phyloP scores from a whole-genome alignment of 306 rosid genomes.

The Rosa persica region DNA sequence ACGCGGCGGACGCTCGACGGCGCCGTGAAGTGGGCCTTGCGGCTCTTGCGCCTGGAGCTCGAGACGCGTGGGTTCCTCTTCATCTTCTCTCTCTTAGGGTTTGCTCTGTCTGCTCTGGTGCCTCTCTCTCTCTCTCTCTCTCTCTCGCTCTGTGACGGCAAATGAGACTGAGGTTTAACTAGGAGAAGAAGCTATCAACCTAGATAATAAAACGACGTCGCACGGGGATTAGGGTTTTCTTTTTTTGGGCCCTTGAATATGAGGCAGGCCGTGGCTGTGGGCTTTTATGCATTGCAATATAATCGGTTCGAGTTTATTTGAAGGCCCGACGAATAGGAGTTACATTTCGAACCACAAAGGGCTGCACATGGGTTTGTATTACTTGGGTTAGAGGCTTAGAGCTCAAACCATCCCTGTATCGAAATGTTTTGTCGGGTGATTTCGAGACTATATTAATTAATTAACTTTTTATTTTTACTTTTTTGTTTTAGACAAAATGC shows the following conservation, averaged over 20 bases:
- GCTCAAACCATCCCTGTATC: too few species aligned
- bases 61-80: slow-evolving; percentile 87
- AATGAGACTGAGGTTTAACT: slow-evolving; percentile 11
- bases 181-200: background rate
- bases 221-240: background rate
- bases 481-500: too few species aligned
- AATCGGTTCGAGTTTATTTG: too few species aligned
- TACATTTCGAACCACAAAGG: too few species aligned
- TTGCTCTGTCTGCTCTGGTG: background rate
- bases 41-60: slow-evolving; percentile 88
- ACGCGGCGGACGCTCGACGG: slow-evolving; percentile 92
- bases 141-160: background rate
- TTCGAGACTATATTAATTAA: too few species aligned
- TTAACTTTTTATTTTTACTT: too few species aligned
- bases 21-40: slow-evolving; percentile 96
- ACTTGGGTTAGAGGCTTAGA: too few species aligned
- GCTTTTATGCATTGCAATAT: background rate
- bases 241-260: background rate
- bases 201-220: background rate
- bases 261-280: background rate
- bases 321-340: too few species aligned
- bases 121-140: slow-evolving; percentile 15
- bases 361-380: too few species aligned
- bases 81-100: slow-evolving; percentile 35
- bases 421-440: too few species aligned